Percentiles rank a stretch among this genome's conserved stretches.
Conservation (phyloP, 2,329 filamentous ascomycete genomes). For the Apiospora arundinis region DNA sequence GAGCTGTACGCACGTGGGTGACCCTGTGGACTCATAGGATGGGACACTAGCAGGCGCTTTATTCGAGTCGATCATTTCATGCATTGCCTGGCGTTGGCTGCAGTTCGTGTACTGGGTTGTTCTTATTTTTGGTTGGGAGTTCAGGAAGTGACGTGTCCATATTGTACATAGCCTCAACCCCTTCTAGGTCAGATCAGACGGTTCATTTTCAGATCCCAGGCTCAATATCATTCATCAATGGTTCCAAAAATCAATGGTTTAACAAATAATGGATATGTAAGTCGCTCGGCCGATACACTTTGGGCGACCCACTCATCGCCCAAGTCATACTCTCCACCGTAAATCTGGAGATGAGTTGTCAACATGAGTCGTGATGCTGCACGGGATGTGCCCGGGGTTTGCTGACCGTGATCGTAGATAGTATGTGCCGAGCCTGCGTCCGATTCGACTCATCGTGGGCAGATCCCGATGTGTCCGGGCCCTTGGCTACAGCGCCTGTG, state of each 20-base stretch:
- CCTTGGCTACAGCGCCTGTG: not conserved
- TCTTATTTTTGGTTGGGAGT: not conserved
- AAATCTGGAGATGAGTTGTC: not conserved
- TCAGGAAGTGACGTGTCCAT: not conserved
- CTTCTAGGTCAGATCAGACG: not conserved
- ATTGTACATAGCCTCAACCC: not conserved
- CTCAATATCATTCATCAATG: not conserved
- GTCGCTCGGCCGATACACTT: not conserved
- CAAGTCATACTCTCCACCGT: not conserved
- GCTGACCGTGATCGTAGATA: not conserved
- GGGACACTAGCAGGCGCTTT: conserved; percentile 15
- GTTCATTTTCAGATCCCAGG: not conserved
- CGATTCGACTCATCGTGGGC: not conserved
- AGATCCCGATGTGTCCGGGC: not conserved
- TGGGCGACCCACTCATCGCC: not conserved
- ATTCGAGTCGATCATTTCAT: conserved; percentile 22
- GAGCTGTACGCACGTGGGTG: not conserved
- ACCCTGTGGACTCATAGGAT: not conserved
- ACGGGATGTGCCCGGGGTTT: not conserved
- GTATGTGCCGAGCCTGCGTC: not conserved
- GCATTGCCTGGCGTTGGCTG: conserved; percentile 38
- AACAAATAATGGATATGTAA: not conserved
- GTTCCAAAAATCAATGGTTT: too few species aligned
- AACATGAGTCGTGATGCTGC: not conserved
- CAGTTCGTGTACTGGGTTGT: not conserved